Conservation (phyloP, 1,284 basidiomycete genomes). For the Stereum hirsutum region DNA sequence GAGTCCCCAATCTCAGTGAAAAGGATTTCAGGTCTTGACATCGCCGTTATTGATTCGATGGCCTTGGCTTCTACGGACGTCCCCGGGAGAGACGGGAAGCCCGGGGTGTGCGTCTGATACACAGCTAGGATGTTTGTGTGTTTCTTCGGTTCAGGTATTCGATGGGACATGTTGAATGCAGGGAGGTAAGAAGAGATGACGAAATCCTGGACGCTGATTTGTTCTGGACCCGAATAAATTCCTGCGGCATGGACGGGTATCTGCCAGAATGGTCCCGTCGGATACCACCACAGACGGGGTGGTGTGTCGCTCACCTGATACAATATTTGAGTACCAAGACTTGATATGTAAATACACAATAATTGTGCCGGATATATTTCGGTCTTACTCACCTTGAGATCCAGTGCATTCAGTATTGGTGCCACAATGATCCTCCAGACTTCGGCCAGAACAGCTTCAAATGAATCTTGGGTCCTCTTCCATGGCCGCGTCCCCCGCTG, state of each 20-base stretch:
- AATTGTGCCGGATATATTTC: too few relatives aligned
- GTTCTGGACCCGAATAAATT: background rate
- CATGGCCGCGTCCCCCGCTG: too few relatives aligned
- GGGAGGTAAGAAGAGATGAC: background rate
- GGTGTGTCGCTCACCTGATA: too few relatives aligned
- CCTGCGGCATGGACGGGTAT: background rate
- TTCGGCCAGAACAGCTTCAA: too few relatives aligned
- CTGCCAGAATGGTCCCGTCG: background rate
- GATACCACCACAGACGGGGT: background rate
- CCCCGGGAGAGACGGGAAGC: background rate
- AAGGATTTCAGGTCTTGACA: background rate
- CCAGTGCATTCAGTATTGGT: too few relatives aligned
- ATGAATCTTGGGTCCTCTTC: too few relatives aligned
- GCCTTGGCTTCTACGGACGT: background rate
- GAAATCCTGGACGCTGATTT: background rate
- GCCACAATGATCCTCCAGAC: too few relatives aligned
- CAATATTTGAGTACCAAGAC: too few relatives aligned
- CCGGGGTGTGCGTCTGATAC: background rate
- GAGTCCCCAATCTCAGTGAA: background rate
- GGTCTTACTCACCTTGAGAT: too few relatives aligned
- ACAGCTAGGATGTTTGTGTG: background rate
- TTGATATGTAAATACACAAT: too few relatives aligned
- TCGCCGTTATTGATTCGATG: too few relatives aligned
- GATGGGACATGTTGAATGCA: background rate
- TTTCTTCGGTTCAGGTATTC: background rate